Evolutionary conservation across 2,329 filamentous ascomycete species (phyloP).

Genomic region (Trichoderma endophyticum): DNA sequence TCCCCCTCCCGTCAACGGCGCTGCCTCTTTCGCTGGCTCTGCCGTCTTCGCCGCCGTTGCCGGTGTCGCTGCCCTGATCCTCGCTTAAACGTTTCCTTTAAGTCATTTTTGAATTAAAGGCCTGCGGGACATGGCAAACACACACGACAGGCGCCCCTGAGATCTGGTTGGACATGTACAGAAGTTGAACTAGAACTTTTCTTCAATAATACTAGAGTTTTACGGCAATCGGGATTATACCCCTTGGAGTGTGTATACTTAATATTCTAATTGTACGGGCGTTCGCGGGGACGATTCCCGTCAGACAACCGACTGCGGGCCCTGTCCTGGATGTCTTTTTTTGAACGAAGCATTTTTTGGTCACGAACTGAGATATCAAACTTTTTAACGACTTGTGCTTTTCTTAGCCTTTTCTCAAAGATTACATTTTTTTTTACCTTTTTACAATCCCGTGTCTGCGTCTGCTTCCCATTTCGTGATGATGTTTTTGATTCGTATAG

Average conservation of each 20-base stretch:
- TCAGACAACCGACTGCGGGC: constrained; percentile 20
- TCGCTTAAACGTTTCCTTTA: constrained; percentile 48
- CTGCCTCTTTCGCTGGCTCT: constrained; percentile 52
- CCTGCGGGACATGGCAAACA: constrained; percentile 39
- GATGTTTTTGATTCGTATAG: background rate
- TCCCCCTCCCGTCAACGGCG: constrained; percentile 46
- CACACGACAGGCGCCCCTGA: constrained; percentile 33
- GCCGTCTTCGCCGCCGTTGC: constrained; percentile 52
- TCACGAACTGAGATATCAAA: constrained; percentile 19
- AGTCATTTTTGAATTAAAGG: constrained; percentile 34
- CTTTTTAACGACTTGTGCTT: constrained; percentile 16
- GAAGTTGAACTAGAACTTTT: constrained; percentile 35
- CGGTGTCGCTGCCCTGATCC: constrained; percentile 52
- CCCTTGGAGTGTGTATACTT: constrained; percentile 36
- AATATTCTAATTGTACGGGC: constrained; percentile 47
- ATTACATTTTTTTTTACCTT: background rate
- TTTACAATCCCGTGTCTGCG: background rate
- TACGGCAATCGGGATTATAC: constrained; percentile 22
- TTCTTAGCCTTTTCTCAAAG: constrained; percentile 6
- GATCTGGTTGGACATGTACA: constrained; percentile 37
- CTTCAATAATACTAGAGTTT: constrained; percentile 34
- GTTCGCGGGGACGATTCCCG: constrained; percentile 22
- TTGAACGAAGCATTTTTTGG: constrained; percentile 20
- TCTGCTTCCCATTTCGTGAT: background rate
- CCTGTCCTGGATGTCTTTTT: constrained; percentile 24